Base-by-base conservation (phyloP, 805 yeast species). In the Metschnikowia kunwiensis region DNA sequence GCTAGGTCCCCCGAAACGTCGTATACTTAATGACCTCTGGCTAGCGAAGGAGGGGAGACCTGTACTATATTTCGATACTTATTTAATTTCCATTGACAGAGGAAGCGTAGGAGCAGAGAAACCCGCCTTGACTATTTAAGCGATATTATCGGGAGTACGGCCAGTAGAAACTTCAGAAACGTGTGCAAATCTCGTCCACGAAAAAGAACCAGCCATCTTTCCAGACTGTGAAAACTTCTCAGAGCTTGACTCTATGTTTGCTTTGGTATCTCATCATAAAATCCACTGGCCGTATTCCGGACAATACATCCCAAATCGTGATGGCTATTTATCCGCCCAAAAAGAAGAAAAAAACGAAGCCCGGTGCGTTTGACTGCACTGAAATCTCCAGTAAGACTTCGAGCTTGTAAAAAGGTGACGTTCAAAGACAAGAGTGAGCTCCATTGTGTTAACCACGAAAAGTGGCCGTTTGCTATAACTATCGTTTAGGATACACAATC, bases 191-290 rank as follows among this genome's bases (percentile, higher is more conserved):
- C 85, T 82, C 88, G 78, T 82, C 89, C 75, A 49, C 54, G 60
- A 58, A 50, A 43, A 30, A 43, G 34, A 53, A 49, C 70, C 65
- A 44, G 65, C 60, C 72, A 65, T 65, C 61, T 65, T 65, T 65
- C 72, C 72, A 65, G 71, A 56, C 70, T 50, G 63, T 66, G 68
- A 58, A 49, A 42, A 62, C 60, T 61, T 70, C 82, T 81, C 86
- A 72, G 89, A 82, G 88, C 89, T 82, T 82, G 89, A 82, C 89
- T 82, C 89, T 80, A 80, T 80, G 85, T 79, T 77, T 80, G 83
- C 75, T 77, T 70, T 61, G 65, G 69, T 77, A 62, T 80, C 74
- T 82, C 89, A 82, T 82, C 89, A 81, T 72, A 36, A 48, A 46
- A 55, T 44, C 22, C 28, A 38, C 38, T 42, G 32, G 44, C 30